Percentiles rank a stretch among this genome's conserved stretches.
Evolutionary conservation across 768 basidiomycete genomes (phyloP).

Genomic region (Melanogaster broomeanus): DNA sequence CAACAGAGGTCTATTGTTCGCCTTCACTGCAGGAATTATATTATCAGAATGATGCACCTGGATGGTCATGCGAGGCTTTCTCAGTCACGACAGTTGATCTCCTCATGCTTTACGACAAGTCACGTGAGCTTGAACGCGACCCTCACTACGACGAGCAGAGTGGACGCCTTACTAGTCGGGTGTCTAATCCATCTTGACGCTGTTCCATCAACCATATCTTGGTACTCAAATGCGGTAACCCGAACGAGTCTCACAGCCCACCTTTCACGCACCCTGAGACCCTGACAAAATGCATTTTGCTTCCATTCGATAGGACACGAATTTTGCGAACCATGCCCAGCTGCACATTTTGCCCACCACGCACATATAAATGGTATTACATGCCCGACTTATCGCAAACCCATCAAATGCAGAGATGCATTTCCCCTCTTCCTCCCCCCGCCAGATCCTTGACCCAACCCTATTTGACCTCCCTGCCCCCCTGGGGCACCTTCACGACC

Average conservation of each 20-base stretch:
- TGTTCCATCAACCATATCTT: slow-evolving; percentile 28
- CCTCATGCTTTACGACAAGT: too few relatives aligned
- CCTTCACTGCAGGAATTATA: too few relatives aligned
- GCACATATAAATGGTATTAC: slow-evolving; percentile 4
- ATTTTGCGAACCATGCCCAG: slow-evolving; percentile 32
- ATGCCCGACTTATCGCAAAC: slow-evolving; percentile 34
- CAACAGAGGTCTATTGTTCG: too few relatives aligned
- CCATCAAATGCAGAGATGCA: slow-evolving; percentile 25
- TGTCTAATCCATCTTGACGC: slow-evolving; percentile 34
- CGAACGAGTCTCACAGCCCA: background rate
- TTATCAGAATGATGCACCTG: too few relatives aligned
- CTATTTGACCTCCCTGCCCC: background rate
- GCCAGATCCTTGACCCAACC: slow-evolving; percentile 14
- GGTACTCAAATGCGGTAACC: slow-evolving; percentile 32
- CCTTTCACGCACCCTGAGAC: slow-evolving; percentile 4
- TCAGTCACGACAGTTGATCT: too few relatives aligned
- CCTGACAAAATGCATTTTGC: slow-evolving; percentile 10
- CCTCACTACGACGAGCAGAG: slow-evolving; percentile 2
- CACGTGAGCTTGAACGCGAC: too few relatives aligned
- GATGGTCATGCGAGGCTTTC: too few relatives aligned
- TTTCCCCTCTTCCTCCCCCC: slow-evolving; percentile 27
- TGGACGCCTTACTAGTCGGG: slow-evolving; percentile 27
- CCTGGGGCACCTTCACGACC: background rate
- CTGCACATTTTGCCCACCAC: slow-evolving; percentile 17
- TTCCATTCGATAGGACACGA: slow-evolving; percentile 30